Conservation (phyloP, 2,329 filamentous ascomycete genomes). For the Lasiodiplodia hormozganensis region DNA sequence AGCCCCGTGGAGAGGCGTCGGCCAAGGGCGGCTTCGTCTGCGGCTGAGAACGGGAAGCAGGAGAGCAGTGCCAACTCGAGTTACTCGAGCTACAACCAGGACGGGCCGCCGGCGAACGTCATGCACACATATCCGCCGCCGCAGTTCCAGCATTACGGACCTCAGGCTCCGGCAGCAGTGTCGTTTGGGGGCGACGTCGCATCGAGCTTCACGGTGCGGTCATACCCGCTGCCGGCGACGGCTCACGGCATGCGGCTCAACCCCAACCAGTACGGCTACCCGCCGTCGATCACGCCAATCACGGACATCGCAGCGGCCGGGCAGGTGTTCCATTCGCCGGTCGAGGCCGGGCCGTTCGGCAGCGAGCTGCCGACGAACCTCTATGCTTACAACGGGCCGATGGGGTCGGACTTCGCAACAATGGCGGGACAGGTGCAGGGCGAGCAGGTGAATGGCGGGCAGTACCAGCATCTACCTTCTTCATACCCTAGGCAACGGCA, state of each 20-base stretch:
- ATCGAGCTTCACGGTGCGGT: slow-evolving; percentile 38
- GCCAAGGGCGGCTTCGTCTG: slow-evolving; percentile 15
- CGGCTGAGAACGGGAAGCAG: background rate
- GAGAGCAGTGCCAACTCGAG: slow-evolving; percentile 15
- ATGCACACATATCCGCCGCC: slow-evolving; percentile 50
- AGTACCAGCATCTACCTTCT: slow-evolving; percentile 41
- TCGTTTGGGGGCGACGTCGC: slow-evolving; percentile 34
- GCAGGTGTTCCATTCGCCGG: slow-evolving; percentile 44
- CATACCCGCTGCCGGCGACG: slow-evolving; percentile 45
- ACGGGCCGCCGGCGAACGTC: slow-evolving; percentile 32
- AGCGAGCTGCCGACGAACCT: slow-evolving; percentile 34
- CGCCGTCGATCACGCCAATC: slow-evolving; percentile 14
- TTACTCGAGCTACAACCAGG: slow-evolving; percentile 15
- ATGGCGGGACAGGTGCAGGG: slow-evolving; percentile 36
- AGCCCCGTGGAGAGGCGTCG: slow-evolving; percentile 44
- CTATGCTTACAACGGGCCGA: slow-evolving; percentile 36
- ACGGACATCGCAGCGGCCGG: slow-evolving; percentile 34
- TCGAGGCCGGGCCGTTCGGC: slow-evolving; percentile 35
- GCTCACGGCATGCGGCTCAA: slow-evolving; percentile 36
- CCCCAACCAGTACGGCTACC: slow-evolving; percentile 18
- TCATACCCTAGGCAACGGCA: slow-evolving; percentile 41
- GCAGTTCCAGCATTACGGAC: slow-evolving; percentile 32
- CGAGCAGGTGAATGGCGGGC: slow-evolving; percentile 29
- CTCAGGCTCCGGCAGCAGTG: slow-evolving; percentile 4
- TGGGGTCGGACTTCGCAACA: background rate